These are phyloP conservation scores for Cryptococcus sp. DNA, from an alignment of 1,284 basidiomycete genomes.

Conservation along the genomic window DNA sequence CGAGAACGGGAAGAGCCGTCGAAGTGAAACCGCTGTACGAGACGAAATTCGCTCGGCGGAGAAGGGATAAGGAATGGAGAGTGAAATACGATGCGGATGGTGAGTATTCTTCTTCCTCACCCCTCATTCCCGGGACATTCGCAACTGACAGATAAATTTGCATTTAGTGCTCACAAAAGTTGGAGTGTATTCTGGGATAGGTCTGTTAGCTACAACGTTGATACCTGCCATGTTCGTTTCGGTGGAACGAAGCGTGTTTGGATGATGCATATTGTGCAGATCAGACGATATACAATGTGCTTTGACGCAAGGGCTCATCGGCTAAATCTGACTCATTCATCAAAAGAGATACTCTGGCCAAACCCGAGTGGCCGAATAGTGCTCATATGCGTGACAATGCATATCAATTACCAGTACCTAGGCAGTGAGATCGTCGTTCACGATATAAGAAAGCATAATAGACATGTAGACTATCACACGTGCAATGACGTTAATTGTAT, in stretches of 20 bases:
- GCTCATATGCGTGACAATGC: too few species aligned
- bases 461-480: too few species aligned
- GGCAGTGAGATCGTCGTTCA: too few species aligned
- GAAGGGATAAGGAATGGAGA: conserved; percentile 13
- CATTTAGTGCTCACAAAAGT: conserved; percentile 80
- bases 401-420: too few species aligned
- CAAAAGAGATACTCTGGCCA: too few species aligned
- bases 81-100: conserved; percentile 37
- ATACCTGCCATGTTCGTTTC: conserved; percentile 69
- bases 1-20: not conserved
- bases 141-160: not conserved
- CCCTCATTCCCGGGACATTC: not conserved
- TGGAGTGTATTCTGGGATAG: conserved; percentile 85
- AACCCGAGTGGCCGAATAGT: too few species aligned
- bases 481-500: too few species aligned
- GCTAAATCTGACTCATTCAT: too few species aligned
- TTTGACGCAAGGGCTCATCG: too few species aligned
- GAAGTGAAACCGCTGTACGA: conserved; percentile 6
- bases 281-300: too few species aligned
- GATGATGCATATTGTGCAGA: not conserved
- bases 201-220: conserved; percentile 63
- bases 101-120: conserved; percentile 5
- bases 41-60: conserved; percentile 10
- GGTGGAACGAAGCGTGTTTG: conserved; percentile 51
- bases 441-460: too few species aligned